Conservation (phyloP, 306 rosid genomes). For the Vigna nakashimae region DNA sequence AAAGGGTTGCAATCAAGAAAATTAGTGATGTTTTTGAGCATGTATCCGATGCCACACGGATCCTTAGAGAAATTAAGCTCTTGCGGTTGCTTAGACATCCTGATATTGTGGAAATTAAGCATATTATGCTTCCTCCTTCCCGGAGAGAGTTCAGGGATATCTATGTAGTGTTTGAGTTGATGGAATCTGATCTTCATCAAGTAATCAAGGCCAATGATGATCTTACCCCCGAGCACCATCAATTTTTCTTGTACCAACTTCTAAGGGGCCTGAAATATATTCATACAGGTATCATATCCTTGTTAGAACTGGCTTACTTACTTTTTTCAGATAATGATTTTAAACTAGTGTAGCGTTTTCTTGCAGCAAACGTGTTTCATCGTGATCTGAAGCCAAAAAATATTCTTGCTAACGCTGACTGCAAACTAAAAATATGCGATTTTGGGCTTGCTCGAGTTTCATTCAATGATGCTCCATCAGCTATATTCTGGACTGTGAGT, state of each 20-base stretch:
- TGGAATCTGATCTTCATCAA: conserved; percentile 67
- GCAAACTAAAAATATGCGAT: conserved; percentile 97
- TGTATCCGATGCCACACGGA: conserved; percentile 59
- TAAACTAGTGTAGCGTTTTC: conserved; percentile 13
- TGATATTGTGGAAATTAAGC: conserved; percentile 57
- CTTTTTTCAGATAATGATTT: conserved; percentile 12
- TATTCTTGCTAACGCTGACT: conserved; percentile 97
- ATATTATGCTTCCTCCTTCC: conserved; percentile 60
- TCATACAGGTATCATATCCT: conserved; percentile 83
- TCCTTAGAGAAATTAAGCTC: conserved; percentile 56
- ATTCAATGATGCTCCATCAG: conserved; percentile 93
- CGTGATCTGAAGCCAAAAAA: conserved; percentile 99
- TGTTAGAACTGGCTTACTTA: conserved; percentile 12
- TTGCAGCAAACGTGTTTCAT: conserved; percentile 95
- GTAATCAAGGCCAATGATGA: conserved; percentile 57
- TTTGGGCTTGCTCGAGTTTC: conserved; percentile 99
- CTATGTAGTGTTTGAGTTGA: conserved; percentile 60
- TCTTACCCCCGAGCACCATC: conserved; percentile 59
- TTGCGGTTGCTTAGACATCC: conserved; percentile 55
- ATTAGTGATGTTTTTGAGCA: conserved; percentile 58
- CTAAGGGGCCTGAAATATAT: conserved; percentile 89
- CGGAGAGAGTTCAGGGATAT: conserved; percentile 57
- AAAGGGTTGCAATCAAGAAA: conserved; percentile 60
- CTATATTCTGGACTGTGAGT: conserved; percentile 98
- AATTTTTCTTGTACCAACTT: conserved; percentile 95